Percentiles rank a stretch among this genome's conserved stretches.
phyloP scores from a whole-genome alignment of 257 asterid species.

The Jasminum sambac region DNA sequence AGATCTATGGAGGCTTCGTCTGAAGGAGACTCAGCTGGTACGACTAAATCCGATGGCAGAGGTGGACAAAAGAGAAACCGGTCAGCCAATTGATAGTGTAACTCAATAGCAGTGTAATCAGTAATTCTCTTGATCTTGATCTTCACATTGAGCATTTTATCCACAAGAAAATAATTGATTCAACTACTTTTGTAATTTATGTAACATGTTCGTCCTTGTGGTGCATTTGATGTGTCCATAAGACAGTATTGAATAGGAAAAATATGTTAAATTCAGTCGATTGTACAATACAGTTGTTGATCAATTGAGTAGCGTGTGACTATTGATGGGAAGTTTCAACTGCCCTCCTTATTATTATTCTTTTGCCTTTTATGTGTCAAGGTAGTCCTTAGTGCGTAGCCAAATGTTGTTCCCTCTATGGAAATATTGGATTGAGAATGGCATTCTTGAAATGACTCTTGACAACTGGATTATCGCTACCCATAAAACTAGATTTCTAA shows the following conservation, averaged over 20 bases:
- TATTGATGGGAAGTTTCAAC: constrained; percentile 30
- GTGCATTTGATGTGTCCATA: not conserved
- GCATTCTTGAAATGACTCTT: not conserved
- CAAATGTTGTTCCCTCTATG: constrained; percentile 3
- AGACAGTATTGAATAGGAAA: not conserved
- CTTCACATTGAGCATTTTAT: constrained; percentile 23
- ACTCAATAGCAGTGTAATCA: constrained; percentile 18
- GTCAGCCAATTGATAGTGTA: constrained; percentile 33
- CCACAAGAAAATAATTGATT: constrained; percentile 18
- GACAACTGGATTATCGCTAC: constrained; percentile 6
- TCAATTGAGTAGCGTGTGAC: not conserved
- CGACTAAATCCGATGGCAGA: constrained; percentile 40
- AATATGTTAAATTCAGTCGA: not conserved
- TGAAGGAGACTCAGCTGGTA: constrained; percentile 45
- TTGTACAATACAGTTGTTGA: too few relatives aligned
- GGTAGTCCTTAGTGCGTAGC: constrained; percentile 7
- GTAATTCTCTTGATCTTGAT: constrained; percentile 13
- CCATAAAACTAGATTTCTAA: constrained; percentile 27
- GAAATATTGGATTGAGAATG: constrained; percentile 5
- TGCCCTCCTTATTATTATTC: constrained; percentile 18
- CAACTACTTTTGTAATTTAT: constrained; percentile 22
- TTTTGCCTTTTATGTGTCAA: constrained; percentile 19
- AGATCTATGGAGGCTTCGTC: constrained; percentile 53
- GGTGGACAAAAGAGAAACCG: constrained; percentile 51
- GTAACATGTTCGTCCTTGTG: constrained; percentile 16